phyloP scores from a whole-genome alignment of 2,329 filamentous ascomycete species.

The Raffaelea deltoideospora region DNA sequence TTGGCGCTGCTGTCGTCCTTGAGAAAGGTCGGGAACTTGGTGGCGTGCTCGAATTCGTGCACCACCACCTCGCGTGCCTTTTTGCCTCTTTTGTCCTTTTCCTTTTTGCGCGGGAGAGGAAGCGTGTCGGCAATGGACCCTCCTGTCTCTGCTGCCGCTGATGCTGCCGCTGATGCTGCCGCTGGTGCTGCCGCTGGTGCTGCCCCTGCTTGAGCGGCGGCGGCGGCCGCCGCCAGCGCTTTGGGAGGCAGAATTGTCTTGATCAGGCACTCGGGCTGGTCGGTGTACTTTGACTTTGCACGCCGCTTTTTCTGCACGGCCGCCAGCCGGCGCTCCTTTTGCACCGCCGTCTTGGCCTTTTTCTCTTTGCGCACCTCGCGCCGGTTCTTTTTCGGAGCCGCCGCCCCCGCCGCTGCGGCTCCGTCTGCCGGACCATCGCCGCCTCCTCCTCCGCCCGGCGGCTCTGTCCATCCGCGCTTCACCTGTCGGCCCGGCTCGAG shows the following conservation, averaged over 20 bases:
- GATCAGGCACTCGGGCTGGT: conserved; percentile 68
- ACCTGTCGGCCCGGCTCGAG: conserved; percentile 62
- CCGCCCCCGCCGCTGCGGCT: conserved; percentile 16
- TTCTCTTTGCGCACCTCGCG: conserved; percentile 21
- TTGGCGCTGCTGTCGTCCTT: conserved; percentile 34
- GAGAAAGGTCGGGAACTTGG: conserved; percentile 69
- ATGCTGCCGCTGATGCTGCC: too few relatives aligned
- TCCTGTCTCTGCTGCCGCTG: not conserved
- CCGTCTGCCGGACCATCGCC: not conserved
- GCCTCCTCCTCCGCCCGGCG: conserved; percentile 15
- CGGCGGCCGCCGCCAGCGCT: conserved; percentile 17
- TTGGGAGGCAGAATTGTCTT: conserved; percentile 55
- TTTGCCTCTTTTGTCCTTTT: conserved; percentile 26
- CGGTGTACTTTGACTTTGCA: conserved; percentile 63
- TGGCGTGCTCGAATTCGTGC: conserved; percentile 81
- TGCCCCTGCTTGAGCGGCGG: not conserved
- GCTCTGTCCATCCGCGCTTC: conserved; percentile 79
- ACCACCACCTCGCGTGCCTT: conserved; percentile 44
- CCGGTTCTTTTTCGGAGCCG: not conserved
- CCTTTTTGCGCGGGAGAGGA: conserved; percentile 18
- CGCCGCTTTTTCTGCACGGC: conserved; percentile 26
- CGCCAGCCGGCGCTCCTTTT: conserved; percentile 22
- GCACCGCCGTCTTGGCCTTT: conserved; percentile 19
- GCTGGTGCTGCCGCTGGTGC: not conserved
- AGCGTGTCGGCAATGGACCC: not conserved